Evolutionary conservation across 345 rosid species (phyloP).

Genomic region (Iberis pinnata): DNA sequence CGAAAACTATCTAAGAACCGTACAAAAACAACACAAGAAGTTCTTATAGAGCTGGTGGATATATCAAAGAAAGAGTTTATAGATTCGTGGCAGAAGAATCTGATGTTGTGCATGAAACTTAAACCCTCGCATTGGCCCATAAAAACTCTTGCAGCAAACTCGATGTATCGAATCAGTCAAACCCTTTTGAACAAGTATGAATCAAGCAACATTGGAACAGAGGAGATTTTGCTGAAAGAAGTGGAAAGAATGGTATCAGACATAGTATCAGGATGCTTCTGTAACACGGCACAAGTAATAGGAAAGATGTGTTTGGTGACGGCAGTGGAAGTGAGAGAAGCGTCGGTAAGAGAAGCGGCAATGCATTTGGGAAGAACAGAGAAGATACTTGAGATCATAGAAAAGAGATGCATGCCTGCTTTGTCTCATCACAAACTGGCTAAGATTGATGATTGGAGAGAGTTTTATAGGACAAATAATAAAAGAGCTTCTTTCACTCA

Average conservation of each 20-base stretch:
- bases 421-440: conserved; percentile 42
- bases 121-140: conserved; percentile 61
- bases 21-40: conserved; percentile 37
- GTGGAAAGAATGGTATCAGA: conserved; percentile 49
- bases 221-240: conserved; percentile 36
- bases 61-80: conserved; percentile 40
- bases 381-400: conserved; percentile 46
- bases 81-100: conserved; percentile 35
- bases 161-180: conserved; percentile 68
- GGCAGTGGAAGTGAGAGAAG: conserved; percentile 50
- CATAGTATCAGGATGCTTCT: conserved; percentile 68
- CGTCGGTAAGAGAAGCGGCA: conserved; percentile 43
- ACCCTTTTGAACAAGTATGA: conserved; percentile 40
- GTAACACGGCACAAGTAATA: conserved; percentile 48
- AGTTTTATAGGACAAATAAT: conserved; percentile 21
- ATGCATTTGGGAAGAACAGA: conserved; percentile 54
- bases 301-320: conserved; percentile 46
- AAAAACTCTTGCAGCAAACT: conserved; percentile 59
- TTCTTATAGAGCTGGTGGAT: conserved; percentile 44
- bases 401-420: conserved; percentile 32
- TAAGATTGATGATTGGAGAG: conserved; percentile 60
- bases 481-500: not conserved
- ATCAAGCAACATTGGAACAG: conserved; percentile 22
- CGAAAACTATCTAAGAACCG: conserved; percentile 36
- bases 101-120: conserved; percentile 34